These are phyloP conservation scores for Hibiscus mutabilis DNA, from an alignment of 345 rosid species.

Conservation along the genomic window DNA sequence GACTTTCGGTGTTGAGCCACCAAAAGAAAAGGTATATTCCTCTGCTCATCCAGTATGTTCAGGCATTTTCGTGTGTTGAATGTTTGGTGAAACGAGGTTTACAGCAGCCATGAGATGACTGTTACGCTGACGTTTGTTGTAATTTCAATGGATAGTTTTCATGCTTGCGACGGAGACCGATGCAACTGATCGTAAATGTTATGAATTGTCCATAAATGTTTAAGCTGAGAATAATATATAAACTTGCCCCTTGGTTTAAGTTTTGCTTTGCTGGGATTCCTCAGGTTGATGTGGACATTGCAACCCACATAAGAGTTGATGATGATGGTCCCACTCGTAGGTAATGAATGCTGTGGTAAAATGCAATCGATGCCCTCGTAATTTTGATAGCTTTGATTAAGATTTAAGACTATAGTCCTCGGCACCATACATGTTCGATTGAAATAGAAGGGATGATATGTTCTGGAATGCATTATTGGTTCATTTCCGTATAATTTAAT, in stretches of 20 bases:
- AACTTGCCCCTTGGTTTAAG: slow-evolving; percentile 12
- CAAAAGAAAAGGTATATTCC: slow-evolving; percentile 42
- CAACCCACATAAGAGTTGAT: slow-evolving; percentile 52
- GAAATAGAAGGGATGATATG: background rate
- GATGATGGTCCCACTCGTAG: slow-evolving; percentile 83
- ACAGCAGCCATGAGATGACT: background rate
- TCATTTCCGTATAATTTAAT: background rate
- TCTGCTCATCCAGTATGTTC: background rate
- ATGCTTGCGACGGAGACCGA: background rate
- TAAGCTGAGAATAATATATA: slow-evolving; percentile 4
- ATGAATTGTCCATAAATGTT: background rate
- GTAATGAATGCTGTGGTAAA: slow-evolving; percentile 29
- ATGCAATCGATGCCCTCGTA: background rate
- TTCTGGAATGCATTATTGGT: background rate
- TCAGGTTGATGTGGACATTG: slow-evolving; percentile 94
- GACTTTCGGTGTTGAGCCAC: slow-evolving; percentile 86
- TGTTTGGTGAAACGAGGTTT: background rate
- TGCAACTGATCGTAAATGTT: background rate
- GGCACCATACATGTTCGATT: background rate
- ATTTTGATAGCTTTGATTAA: no score
- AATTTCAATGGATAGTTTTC: background rate
- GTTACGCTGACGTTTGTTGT: background rate
- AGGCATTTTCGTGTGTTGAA: background rate
- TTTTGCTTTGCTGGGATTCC: slow-evolving; percentile 10
- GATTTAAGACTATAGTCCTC: no score